phyloP scores from a whole-genome alignment of 2,329 filamentous ascomycete species.

The Diplodia sapinea region DNA sequence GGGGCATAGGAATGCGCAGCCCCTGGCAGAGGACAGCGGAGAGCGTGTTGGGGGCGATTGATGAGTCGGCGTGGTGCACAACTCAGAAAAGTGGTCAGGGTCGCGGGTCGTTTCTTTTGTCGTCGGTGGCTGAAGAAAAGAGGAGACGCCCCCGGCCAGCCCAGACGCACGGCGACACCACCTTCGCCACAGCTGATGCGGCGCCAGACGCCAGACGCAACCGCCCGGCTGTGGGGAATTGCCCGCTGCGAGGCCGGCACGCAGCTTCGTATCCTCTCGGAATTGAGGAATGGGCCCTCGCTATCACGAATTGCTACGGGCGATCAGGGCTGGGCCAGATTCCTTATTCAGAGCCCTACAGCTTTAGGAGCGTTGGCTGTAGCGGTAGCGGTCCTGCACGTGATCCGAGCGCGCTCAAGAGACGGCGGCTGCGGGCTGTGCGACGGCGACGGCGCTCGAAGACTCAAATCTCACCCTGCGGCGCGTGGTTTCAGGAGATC shows the following conservation, averaged over 20 bases:
- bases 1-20: slow-evolving; percentile 22
- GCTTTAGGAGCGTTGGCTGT: neutral
- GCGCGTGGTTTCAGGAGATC: slow-evolving; percentile 18
- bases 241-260: neutral
- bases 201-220: neutral
- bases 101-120: slow-evolving; percentile 2
- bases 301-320: slow-evolving; percentile 3
- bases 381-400: slow-evolving; percentile 2
- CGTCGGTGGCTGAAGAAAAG: slow-evolving; percentile 28
- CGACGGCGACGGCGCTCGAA: slow-evolving; percentile 11
- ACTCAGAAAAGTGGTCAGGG: neutral
- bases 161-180: slow-evolving; percentile 11
- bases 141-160: slow-evolving; percentile 21
- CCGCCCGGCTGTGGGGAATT: slow-evolving; percentile 11
- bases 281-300: slow-evolving; percentile 22
- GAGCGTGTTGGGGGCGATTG: neutral
- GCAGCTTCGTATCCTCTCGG: slow-evolving; percentile 16
- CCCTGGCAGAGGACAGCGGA: slow-evolving; percentile 16
- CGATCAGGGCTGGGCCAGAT: slow-evolving; percentile 22
- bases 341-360: slow-evolving; percentile 19
- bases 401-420: slow-evolving; percentile 17
- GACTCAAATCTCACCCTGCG: slow-evolving; percentile 21
- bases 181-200: slow-evolving; percentile 28
- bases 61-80: neutral
- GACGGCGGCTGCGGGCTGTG: slow-evolving; percentile 14